phyloP scores from a whole-genome alignment of 768 basidiomycete genomes.

The Lanmaoa pseudosensibilis region DNA sequence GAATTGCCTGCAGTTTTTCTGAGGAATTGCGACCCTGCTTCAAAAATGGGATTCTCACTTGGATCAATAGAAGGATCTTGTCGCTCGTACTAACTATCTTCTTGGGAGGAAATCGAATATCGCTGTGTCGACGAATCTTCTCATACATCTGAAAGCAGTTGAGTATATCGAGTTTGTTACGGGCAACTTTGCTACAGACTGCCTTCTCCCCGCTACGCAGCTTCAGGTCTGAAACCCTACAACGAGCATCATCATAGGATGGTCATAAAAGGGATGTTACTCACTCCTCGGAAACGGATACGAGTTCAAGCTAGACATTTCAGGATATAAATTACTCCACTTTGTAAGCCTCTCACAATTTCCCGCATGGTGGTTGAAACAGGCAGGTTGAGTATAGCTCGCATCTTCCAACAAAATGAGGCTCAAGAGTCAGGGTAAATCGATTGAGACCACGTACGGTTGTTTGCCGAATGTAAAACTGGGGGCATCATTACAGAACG shows the following conservation, averaged over 20 bases:
- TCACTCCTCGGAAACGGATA: constrained; percentile 69
- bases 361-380: constrained; percentile 58
- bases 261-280: constrained; percentile 12
- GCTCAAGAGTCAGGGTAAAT: background rate
- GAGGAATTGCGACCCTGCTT: background rate
- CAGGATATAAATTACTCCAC: background rate
- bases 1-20: constrained; percentile 53
- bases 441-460: constrained; percentile 46
- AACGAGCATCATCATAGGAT: constrained; percentile 1
- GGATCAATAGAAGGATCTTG: constrained; percentile 79
- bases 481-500: constrained; percentile 6
- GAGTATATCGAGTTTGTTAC: background rate
- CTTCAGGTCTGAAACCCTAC: constrained; percentile 66
- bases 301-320: constrained; percentile 55
- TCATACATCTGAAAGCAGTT: constrained; percentile 49
- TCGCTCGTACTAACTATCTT: constrained; percentile 70
- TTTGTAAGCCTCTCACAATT: constrained; percentile 49
- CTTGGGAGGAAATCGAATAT: constrained; percentile 76
- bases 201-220: constrained; percentile 75
- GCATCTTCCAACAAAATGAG: constrained; percentile 52
- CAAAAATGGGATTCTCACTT: constrained; percentile 43
- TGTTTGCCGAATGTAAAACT: constrained; percentile 75
- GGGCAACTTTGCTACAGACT: constrained; percentile 35
- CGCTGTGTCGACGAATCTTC: constrained; percentile 65
- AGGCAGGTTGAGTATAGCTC: constrained; percentile 58